Evolutionary conservation across 768 basidiomycete species (phyloP).

Genomic region (Psilocybe cubensis): DNA sequence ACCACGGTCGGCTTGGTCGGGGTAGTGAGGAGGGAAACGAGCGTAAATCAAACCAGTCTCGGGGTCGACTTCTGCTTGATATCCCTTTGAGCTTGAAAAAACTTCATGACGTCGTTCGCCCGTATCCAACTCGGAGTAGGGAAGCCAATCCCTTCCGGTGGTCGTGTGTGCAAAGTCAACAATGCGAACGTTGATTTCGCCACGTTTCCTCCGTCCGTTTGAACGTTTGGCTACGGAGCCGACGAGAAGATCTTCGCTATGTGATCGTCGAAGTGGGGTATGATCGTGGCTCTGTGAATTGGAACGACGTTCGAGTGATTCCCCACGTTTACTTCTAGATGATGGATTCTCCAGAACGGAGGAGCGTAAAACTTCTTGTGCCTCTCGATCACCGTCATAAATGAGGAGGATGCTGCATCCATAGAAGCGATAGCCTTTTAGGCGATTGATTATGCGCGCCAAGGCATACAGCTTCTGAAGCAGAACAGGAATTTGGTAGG

Average conservation of each 20-base stretch:
- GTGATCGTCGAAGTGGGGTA: slow-evolving; percentile 66
- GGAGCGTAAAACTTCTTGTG: slow-evolving; percentile 74
- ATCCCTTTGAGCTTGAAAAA: slow-evolving; percentile 69
- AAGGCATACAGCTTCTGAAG: slow-evolving; percentile 94
- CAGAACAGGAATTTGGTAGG: slow-evolving; percentile 90
- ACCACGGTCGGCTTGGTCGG: slow-evolving; percentile 88
- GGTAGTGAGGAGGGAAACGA: slow-evolving; percentile 92
- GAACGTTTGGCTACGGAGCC: slow-evolving; percentile 69
- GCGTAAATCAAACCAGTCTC: slow-evolving; percentile 86
- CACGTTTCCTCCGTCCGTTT: slow-evolving; percentile 72
- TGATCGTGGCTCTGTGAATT: slow-evolving; percentile 46
- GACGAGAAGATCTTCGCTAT: slow-evolving; percentile 78
- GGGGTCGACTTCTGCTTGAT: slow-evolving; percentile 81
- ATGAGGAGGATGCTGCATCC: slow-evolving; percentile 96
- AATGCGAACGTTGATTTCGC: slow-evolving; percentile 93
- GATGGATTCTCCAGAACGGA: slow-evolving; percentile 67
- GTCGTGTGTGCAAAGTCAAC: slow-evolving; percentile 99
- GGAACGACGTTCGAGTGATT: slow-evolving; percentile 70
- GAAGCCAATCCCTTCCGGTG: slow-evolving; percentile 89
- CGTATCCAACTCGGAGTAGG: slow-evolving; percentile 54
- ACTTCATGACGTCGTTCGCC: slow-evolving; percentile 45
- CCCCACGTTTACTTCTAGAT: slow-evolving; percentile 74
- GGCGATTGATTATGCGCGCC: slow-evolving; percentile 83
- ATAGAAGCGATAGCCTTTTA: slow-evolving; percentile 98
- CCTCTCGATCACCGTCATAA: slow-evolving; percentile 93